phyloP scores from a whole-genome alignment of 345 rosid genomes.

The Eucalyptus sp. region DNA sequence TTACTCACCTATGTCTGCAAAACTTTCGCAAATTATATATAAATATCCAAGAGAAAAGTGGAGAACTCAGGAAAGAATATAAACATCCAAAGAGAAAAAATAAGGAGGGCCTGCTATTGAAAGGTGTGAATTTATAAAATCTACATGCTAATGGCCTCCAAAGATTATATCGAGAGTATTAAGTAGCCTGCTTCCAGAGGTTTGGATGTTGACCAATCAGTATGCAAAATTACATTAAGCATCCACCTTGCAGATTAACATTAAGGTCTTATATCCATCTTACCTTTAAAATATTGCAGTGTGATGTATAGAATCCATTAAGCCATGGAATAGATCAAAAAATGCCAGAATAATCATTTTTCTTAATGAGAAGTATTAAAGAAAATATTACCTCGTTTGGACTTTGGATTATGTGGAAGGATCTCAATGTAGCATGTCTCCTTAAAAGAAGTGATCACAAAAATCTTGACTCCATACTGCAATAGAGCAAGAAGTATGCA shows the following conservation, averaged over 20 bases:
- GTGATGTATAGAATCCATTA: neutral
- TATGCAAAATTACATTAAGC: neutral
- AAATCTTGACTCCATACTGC: slow-evolving; percentile 88
- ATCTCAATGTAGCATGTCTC: slow-evolving; percentile 91
- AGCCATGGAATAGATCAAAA: neutral
- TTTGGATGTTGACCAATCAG: neutral
- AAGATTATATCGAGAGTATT: neutral
- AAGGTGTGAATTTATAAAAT: neutral
- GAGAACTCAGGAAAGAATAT: neutral
- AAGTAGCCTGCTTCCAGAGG: neutral
- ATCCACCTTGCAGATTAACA: neutral
- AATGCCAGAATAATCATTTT: neutral
- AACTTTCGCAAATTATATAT: neutral
- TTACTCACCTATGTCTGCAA: neutral
- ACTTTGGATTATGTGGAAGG: slow-evolving; percentile 50
- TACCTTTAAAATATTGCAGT: neutral
- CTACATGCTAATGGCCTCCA: neutral
- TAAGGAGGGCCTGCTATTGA: neutral
- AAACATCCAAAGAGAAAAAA: neutral
- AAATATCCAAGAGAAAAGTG: neutral
- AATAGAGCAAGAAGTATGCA: neutral
- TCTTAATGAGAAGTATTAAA: neutral
- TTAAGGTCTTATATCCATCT: neutral
- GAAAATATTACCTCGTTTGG: slow-evolving; percentile 51
- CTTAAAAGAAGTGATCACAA: slow-evolving; percentile 83